Base-by-base conservation (phyloP, 2,329 filamentous ascomycete genomes). In the Didymella pomorum region DNA sequence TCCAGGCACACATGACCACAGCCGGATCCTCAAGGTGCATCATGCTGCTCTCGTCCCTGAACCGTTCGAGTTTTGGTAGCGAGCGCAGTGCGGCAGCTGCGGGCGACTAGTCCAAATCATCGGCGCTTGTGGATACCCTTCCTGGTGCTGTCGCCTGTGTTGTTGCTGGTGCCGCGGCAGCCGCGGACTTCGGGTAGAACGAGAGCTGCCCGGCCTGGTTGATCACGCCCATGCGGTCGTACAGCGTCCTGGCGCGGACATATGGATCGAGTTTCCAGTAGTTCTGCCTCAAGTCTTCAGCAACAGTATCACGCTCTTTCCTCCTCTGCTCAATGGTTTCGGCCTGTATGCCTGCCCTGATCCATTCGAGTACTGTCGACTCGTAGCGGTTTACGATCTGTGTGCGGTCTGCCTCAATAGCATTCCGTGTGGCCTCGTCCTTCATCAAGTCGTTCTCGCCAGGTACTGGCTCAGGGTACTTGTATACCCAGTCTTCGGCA, bases 181-280 rank as follows among this genome's bases (percentile, higher is more conserved):
- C 33, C 55, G 65, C 65, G 46, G 65, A 65, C 56, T 72, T 65
- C 16, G 84, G 83, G 70, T 96, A 95, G 76, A 91, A 93, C 33
- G 91, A 80, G 42, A 94, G 78, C 71, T 83, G 83, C 1, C 93
- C 93, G 11, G 82, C 87, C 0, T 82, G 78, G 59, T 85, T 80
- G 44, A 98, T 82, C 60, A 95, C 80, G 1, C 93, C 91, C 12
- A 83, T 84, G 60, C 95, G 86, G 53, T 99, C 95, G 69, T 97
- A 97, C 60, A 92, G 78, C n/a, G 88, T 90, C 70, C 89, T 84
- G 12, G 93, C 92, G 37, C 95, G 84, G 28, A 98, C 75, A 75
- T 94, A 96, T 0, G 92, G 92, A 78, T 99, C 95, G 51, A 97
- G 77, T 37, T 84, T 83, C 94, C 95, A 99, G 79, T 98, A 99